These are phyloP conservation scores for Umbelopsis sp. DNA, from an alignment of 192 early-diverging fungal species.

Conservation along the genomic window DNA sequence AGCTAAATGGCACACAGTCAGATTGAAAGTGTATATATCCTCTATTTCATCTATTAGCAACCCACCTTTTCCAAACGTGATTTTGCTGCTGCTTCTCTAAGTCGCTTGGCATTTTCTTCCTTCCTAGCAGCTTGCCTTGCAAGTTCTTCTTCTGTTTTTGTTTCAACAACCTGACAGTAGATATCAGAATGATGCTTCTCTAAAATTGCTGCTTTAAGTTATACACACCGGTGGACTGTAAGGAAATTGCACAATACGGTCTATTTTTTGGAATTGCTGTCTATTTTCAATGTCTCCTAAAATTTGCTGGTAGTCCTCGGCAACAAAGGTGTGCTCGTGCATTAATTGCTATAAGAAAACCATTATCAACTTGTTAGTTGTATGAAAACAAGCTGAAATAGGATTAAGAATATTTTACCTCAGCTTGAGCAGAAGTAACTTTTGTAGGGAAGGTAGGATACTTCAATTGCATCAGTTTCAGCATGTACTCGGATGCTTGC, in stretches of 20 bases:
- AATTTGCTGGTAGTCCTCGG: conserved; percentile 75
- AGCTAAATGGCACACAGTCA: conserved; percentile 32
- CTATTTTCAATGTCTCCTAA: conserved; percentile 64
- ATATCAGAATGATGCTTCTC: background rate
- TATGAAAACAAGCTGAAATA: background rate
- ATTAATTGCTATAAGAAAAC: conserved; percentile 60
- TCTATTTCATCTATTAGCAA: too few relatives aligned
- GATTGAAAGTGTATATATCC: too few relatives aligned
- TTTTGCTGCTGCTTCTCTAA: conserved; percentile 82
- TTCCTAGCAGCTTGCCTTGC: conserved; percentile 64
- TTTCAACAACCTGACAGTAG: conserved; percentile 51
- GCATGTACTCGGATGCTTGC: conserved; percentile 77
- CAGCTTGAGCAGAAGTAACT: conserved; percentile 73
- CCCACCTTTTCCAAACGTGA: conserved; percentile 80
- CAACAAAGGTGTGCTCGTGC: conserved; percentile 66
- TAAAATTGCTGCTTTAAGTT: background rate
- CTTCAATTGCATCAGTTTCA: conserved; percentile 87
- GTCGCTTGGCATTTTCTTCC: conserved; percentile 68
- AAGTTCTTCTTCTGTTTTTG: conserved; percentile 82
- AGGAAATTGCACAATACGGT: conserved; percentile 81
- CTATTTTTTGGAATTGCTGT: conserved; percentile 60
- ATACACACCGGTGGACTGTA: conserved; percentile 59
- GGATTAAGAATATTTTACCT: conserved; percentile 39
- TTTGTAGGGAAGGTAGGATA: conserved; percentile 88
- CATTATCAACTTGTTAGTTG: background rate